A percentile compares a stretch with the other conserved stretches of the same genome.
phyloP scores from a whole-genome alignment of 352 stramenopile species.

The Pythium plurisporium region DNA sequence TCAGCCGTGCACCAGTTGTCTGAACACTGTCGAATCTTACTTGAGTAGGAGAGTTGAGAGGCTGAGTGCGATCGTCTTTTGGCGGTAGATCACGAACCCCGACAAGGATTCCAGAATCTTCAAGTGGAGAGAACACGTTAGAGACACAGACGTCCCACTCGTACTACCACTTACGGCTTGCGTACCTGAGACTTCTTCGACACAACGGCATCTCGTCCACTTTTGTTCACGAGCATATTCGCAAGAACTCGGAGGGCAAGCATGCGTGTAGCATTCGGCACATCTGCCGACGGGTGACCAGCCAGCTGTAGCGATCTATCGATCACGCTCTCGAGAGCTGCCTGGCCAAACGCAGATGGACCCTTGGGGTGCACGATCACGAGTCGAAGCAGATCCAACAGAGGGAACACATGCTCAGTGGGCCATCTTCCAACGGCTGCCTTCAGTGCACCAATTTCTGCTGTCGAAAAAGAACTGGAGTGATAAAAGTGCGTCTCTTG shows the following conservation, averaged over 20 bases:
- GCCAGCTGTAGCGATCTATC: slow-evolving; percentile 33
- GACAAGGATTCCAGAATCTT: slow-evolving; percentile 43
- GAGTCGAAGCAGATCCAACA: slow-evolving; percentile 89
- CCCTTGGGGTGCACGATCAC: slow-evolving; percentile 88
- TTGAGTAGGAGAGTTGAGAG: slow-evolving; percentile 70
- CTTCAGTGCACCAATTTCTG: slow-evolving; percentile 57
- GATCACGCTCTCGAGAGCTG: slow-evolving; percentile 31
- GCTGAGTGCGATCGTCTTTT: slow-evolving; percentile 68
- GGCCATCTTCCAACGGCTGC: slow-evolving; percentile 71
- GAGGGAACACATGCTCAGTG: slow-evolving; percentile 80
- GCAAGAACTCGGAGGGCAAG: slow-evolving; percentile 65
- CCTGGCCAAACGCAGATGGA: slow-evolving; percentile 30
- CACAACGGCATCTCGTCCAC: slow-evolving; percentile 39
- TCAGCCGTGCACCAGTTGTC: too few relatives aligned
- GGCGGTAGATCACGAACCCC: slow-evolving; percentile 41
- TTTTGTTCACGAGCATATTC: slow-evolving; percentile 69
- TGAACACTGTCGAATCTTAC: slow-evolving; percentile 42
- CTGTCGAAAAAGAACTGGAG: slow-evolving; percentile 72
- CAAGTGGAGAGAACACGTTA: too few relatives aligned
- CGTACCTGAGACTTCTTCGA: slow-evolving; percentile 47
- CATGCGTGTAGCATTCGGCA: slow-evolving; percentile 69
- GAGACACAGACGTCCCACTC: background rate
- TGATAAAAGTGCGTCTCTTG: slow-evolving; percentile 90
- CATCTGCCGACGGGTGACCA: slow-evolving; percentile 21
- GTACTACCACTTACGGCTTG: background rate